Base-by-base conservation (phyloP, 164 flowering plant genomes). In the Kalanchoe fedtschenkoi region DNA sequence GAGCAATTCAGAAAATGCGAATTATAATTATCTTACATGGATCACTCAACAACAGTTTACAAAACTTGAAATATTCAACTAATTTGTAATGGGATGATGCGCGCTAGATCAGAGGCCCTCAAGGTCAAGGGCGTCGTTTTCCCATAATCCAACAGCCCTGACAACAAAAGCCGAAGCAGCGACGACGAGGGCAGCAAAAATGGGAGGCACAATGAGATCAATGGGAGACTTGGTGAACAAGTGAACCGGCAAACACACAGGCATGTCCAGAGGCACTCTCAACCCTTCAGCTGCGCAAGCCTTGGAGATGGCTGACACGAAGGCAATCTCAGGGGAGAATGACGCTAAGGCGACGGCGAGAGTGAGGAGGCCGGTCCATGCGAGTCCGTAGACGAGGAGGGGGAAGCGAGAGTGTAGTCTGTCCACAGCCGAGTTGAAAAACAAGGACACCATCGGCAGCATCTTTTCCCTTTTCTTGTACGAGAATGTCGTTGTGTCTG, bases 161-260 rank as follows among this genome's bases (percentile, higher is more conserved):
- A 85, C 82, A 8, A 77, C 65, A 39, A 66, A 79, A 59, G 89
- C 88, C 13, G 91, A 81, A n/a, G 71, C 71, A 5, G 78, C 79
- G 7, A 88, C 91, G 3, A 80, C 71, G 0, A 75, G 68, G 6
- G 88, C 91, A 3, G 95, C 87, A 28, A 88, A 88, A 46, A 80
- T 38, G 4, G 86, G 84, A 3, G 95, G 89, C 19, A 85, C 83
- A 14, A 85, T 11, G 41, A 74, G 24, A 61, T 88, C 95, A 53
- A 79, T 51, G 51, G 41, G 65, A 15, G 88, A 80, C 64, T 69
- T 67, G 4, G 28, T 53, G 60, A 88, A 75, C 39, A 76, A 30
- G 54, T 74, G 73, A 11, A 77, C 76, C 35, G 87, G 86, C 35
- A 88, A 41, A 68, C 95, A 85, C 16, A 82, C 13, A 16, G 87